Percentiles rank a stretch among this genome's conserved stretches.
phyloP scores from a whole-genome alignment of 495 filamentous ascomycete species.

The Penicillium ucsense region DNA sequence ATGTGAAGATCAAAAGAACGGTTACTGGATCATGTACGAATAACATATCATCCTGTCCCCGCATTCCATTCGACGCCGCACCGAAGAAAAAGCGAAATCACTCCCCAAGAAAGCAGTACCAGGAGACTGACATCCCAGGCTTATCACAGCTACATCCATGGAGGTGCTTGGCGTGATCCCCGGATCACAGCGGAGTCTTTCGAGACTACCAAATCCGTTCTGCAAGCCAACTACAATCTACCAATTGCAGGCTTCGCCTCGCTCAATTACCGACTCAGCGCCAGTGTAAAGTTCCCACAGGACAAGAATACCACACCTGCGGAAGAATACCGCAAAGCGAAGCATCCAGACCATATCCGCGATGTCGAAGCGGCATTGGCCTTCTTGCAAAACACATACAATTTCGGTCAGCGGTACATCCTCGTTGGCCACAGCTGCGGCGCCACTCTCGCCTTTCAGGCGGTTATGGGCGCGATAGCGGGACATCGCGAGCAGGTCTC shows the following conservation, averaged over 20 bases:
- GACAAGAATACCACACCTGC: conserved; percentile 28
- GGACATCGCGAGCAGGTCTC: conserved; percentile 15
- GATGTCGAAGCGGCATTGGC: conserved; percentile 57
- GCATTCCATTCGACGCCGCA: neutral
- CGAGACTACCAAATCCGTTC: conserved; percentile 32
- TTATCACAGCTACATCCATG: conserved; percentile 61
- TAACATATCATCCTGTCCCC: neutral
- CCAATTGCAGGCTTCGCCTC: conserved; percentile 57
- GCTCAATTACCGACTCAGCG: conserved; percentile 71
- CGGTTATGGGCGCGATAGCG: conserved; percentile 38
- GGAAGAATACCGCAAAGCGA: conserved; percentile 34
- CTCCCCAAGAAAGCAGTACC: no score
- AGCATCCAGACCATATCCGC: conserved; percentile 63
- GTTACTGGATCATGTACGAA: conserved; percentile 40
- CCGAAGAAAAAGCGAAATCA: neutral
- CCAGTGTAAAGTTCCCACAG: conserved; percentile 53
- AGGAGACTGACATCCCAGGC: no score
- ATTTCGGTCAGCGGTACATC: conserved; percentile 44
- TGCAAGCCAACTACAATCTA: conserved; percentile 23
- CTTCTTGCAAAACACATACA: conserved; percentile 49
- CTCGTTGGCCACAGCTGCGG: conserved; percentile 73
- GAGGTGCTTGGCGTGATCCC: conserved; percentile 84
- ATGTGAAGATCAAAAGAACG: conserved; percentile 12
- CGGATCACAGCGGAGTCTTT: conserved; percentile 43
- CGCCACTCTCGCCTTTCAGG: conserved; percentile 62